Base-by-base conservation (phyloP, 140 eudicot genomes). In the Erigeron philadelphicus region DNA sequence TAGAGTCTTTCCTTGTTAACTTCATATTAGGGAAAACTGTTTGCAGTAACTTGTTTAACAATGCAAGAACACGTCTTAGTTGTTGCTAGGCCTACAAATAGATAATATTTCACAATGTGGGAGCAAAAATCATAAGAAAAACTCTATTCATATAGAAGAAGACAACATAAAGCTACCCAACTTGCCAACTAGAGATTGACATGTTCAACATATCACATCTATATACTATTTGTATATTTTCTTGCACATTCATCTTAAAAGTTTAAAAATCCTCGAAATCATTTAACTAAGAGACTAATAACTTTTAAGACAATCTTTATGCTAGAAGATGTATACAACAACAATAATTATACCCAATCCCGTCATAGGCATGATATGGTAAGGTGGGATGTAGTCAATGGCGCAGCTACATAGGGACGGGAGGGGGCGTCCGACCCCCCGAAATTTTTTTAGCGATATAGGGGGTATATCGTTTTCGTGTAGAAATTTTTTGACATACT, bases 121-220 rank as follows among this genome's bases (percentile, higher is more conserved):
- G 70, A 44, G 11, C 70, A 17, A n/a, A n/a, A 18, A 1, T 52
- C 35, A 5, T 16, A 5, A 17, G 49, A 5, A 11, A 5, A 6
- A 35, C 49, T 41, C 6, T 69, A 1, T 66, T 41, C 31, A 70
- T 2, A 44, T 42, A 55, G 9, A 69, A 69, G 15, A 70, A 21
- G 67, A 70, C 57, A 23, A 21, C 42, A 70, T 43, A 70, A 18
- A 12, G 66, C 25, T 19, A 21, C 57, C 75, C 55, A 53, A 19
- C 35, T 17, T 9, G 59, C 23, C 38, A 31, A 31, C 38, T 31
- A 31, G 38, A 31, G 38, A 31, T 31, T 5, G 38, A 31, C 4
- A 31, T 2, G 38, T 31, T 31, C 38, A 71, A 44, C 47, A 58
- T 58, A 7, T 53, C 18, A 5, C 59, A 8, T 16, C 0, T 12